Conservation (phyloP, 768 basidiomycete species). For the Krasilnikovozyma curviuscula region DNA sequence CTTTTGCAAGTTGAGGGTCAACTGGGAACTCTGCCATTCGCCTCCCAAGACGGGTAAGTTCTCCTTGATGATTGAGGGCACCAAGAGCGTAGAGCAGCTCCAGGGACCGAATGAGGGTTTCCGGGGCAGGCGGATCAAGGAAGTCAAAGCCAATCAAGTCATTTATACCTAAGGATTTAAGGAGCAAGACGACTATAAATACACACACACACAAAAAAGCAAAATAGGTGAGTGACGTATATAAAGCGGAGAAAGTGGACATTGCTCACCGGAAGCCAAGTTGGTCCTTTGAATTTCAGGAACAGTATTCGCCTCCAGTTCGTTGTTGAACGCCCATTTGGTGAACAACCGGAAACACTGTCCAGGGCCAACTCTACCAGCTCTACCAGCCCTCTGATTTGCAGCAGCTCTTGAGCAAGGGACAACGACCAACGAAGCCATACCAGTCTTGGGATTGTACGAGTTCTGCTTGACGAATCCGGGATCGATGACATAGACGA, state of each 20-base stretch:
- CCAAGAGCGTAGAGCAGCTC: constrained; percentile 89
- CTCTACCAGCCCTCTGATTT: constrained; percentile 88
- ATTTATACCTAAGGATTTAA: constrained; percentile 95
- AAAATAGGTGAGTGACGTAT: too few species aligned
- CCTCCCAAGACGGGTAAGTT: constrained; percentile 88
- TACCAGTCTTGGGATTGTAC: constrained; percentile 94
- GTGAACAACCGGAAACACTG: constrained; percentile 98
- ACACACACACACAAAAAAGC: too few species aligned
- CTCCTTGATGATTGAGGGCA: constrained; percentile 86
- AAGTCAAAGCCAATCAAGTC: constrained; percentile 97
- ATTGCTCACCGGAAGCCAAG: constrained; percentile 75
- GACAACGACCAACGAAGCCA: constrained; percentile 90
- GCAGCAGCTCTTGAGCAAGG: constrained; percentile 96
- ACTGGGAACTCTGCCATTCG: constrained; percentile 99
- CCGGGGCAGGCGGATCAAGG: constrained; percentile 91
- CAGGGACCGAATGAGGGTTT: constrained; percentile 86
- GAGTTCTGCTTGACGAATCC: constrained; percentile 99
- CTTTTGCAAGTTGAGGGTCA: constrained; percentile 91
- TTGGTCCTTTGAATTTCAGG: constrained; percentile 99
- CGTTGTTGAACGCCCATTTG: constrained; percentile 92
- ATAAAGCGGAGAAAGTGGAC: too few species aligned
- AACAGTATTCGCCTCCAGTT: constrained; percentile 88
- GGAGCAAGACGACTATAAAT: constrained; percentile 79
- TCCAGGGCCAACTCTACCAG: constrained; percentile 92
- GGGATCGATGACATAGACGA: constrained; percentile 97